Base-by-base conservation (phyloP, 495 filamentous ascomycete species). In the Penicillium turbatum region DNA sequence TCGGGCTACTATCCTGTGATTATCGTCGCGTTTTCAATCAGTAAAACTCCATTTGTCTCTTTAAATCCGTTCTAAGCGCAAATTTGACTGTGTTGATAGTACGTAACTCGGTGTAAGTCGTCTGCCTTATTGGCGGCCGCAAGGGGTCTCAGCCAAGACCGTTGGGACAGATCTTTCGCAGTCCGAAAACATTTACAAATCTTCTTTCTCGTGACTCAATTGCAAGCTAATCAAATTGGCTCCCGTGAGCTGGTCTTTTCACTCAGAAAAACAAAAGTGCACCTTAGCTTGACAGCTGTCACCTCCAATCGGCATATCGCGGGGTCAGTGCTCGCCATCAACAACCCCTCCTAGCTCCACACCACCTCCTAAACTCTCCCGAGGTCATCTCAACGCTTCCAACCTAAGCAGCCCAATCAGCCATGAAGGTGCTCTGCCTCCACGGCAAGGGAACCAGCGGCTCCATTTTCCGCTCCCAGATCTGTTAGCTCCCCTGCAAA, bases 391-490 rank as follows among this genome's bases (percentile, higher is more conserved):
- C 2, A 2, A 21, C 5, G 6, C 5, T n/a, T 21, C 5, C 15
- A 12, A 35, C 29, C 27, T 13, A 16, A 35, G 7, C 27, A 24
- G 3, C 17, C 39, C 34, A n/a, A n/a, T n/a, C 48, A 41, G 65
- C 39, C 17, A 85, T 85, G 75, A 77, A 71, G 55, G 63, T 87
- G 48, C 78, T 88, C 37, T 82, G 82, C 53, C 80, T 87, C 15
- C 84, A 87, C 61, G 84, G 81, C 8, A 74, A 76, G 53, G 83
- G 82, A 29, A 86, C 83, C 29, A 85, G 80, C 57, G 75, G 65
- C 35, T 51, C 64, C 0, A 82, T 83, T 51, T 82, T 86, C 62
- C 72, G 77, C 51, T 77, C 81, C 3, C 82, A 86, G 55, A 80
- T 81, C 9, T 69, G 84, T 81, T 57, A 60, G 70, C 51, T 35